Conservation (phyloP, 2,329 filamentous ascomycete species). For the Thermoascus crustaceus region DNA sequence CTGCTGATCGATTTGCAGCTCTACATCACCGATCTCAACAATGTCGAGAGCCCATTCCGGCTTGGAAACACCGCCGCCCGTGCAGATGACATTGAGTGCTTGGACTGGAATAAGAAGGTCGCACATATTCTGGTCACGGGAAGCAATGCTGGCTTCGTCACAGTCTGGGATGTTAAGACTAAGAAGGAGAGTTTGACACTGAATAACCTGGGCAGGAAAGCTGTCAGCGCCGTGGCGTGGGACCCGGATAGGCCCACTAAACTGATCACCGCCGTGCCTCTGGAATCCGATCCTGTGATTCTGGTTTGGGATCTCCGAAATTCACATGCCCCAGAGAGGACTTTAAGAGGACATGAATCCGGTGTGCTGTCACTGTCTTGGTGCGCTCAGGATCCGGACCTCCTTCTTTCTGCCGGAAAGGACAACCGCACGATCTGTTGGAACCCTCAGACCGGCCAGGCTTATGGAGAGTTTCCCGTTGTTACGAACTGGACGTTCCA, state of each 20-base stretch:
- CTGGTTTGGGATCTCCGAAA: slow-evolving; percentile 92
- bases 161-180: slow-evolving; percentile 96
- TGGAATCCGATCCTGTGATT: slow-evolving; percentile 81
- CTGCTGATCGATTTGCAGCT: slow-evolving; percentile 39
- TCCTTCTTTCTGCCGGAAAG: slow-evolving; percentile 89
- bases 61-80: slow-evolving; percentile 81
- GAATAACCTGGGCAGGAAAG: slow-evolving; percentile 80
- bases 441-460: slow-evolving; percentile 87
- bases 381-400: slow-evolving; percentile 83
- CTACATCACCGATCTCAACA: slow-evolving; percentile 90
- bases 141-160: slow-evolving; percentile 87
- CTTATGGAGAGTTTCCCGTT: slow-evolving; percentile 86
- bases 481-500: slow-evolving; percentile 99
- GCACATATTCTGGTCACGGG: slow-evolving; percentile 93
- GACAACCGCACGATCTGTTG: slow-evolving; percentile 93
- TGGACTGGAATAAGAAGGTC: slow-evolving; percentile 98
- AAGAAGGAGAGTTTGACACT: slow-evolving; percentile 95
- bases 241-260: slow-evolving; percentile 91
- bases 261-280: slow-evolving; percentile 82
- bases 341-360: slow-evolving; percentile 84
- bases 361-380: slow-evolving; percentile 90
- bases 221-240: slow-evolving; percentile 94
- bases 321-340: slow-evolving; percentile 83
- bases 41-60: slow-evolving; percentile 78
- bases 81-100: slow-evolving; percentile 88